These are phyloP conservation scores for Scheffersomyces lignosus DNA, from an alignment of 805 yeast genomes.

Conservation along the genomic window DNA sequence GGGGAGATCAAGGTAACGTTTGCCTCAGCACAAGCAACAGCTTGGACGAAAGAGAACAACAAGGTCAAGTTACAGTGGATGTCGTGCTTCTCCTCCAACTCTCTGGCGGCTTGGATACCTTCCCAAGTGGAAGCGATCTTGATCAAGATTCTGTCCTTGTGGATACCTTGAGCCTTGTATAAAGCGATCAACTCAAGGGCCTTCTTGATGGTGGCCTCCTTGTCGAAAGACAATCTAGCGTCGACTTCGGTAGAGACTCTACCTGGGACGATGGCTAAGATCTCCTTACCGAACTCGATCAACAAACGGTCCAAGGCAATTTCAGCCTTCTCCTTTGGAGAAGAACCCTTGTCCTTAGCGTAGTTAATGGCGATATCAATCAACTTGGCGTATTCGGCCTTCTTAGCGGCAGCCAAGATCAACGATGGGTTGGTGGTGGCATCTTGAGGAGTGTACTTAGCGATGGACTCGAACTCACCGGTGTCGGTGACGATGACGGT, in stretches of 20 bases:
- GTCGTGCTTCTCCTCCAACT: constrained; percentile 85
- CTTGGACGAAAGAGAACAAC: constrained; percentile 93
- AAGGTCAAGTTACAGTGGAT: constrained; percentile 95
- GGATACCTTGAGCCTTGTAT: constrained; percentile 82
- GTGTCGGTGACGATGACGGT: constrained; percentile 98
- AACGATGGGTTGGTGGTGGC: constrained; percentile 99
- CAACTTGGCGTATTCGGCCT: constrained; percentile 83
- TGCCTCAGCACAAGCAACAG: constrained; percentile 99
- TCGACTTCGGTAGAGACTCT: constrained; percentile 99
- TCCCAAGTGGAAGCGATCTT: constrained; percentile 98
- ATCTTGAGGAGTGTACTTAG: constrained; percentile 97
- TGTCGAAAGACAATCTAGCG: constrained; percentile 96
- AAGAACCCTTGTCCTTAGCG: constrained; percentile 66
- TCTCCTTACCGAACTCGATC: constrained; percentile 95
- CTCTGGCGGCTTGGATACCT: constrained; percentile 98
- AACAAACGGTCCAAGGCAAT: constrained; percentile 88
- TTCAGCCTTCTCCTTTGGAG: constrained; percentile 67
- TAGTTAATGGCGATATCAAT: constrained; percentile 88
- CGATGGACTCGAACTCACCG: constrained; percentile 97
- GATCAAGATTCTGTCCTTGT: constrained; percentile 87
- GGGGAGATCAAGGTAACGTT: constrained; percentile 95
- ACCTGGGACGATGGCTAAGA: constrained; percentile 94
- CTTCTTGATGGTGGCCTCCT: constrained; percentile 89
- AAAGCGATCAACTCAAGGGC: constrained; percentile 87
- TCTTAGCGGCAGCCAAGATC: constrained; percentile 92